phyloP scores from a whole-genome alignment of 192 early-diverging fungal species.

The Linnemannia hyalina region DNA sequence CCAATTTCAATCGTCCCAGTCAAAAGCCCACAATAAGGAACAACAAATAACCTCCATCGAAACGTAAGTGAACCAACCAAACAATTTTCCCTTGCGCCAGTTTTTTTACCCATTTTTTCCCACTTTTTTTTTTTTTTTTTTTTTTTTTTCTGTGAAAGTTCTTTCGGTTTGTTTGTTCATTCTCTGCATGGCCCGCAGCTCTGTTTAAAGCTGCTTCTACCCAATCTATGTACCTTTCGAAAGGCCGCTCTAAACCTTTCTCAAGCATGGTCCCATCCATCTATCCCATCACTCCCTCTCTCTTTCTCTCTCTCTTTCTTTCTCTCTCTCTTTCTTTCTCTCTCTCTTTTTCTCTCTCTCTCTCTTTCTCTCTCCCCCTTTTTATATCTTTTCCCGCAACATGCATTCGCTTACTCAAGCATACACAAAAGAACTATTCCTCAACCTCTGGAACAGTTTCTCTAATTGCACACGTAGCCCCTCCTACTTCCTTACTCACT shows the following conservation, averaged over 20 bases:
- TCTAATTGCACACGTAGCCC: not conserved
- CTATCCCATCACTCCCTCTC: not conserved
- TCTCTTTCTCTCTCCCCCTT: not conserved
- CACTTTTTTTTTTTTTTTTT: not conserved
- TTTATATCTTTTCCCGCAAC: no score
- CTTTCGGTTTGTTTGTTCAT: conserved; percentile 1
- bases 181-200: not conserved
- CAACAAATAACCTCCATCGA: no score
- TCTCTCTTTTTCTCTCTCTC: not conserved
- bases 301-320: not conserved
- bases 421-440: not conserved
- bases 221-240: conserved; percentile 5
- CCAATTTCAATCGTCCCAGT: no score
- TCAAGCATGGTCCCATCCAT: not conserved
- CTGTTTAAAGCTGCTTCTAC: not conserved
- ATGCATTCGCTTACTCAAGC: no score
- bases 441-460: not conserved
- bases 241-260: not conserved
- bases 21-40: no score
- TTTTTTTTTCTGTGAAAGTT: not conserved
- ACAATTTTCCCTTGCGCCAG: no score
- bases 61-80: no score
- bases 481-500: no score
- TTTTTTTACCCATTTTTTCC: not conserved
- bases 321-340: not conserved